Evolutionary conservation across 2,329 filamentous ascomycete species (phyloP).

Genomic region (Emmonsiellopsis sp.): DNA sequence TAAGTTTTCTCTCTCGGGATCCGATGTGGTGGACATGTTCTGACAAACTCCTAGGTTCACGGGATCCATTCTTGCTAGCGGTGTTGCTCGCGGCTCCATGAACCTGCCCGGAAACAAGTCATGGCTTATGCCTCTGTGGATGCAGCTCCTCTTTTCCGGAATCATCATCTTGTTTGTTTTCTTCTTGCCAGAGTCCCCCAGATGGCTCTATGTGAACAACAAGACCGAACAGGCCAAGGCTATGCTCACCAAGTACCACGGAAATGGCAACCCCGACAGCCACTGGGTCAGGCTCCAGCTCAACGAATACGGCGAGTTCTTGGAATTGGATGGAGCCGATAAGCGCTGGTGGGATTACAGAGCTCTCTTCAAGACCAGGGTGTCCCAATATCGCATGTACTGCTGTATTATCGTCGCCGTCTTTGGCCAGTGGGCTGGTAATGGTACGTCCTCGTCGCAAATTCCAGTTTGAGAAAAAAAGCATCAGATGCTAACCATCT

Average conservation of each 20-base stretch:
- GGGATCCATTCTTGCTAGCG: conserved; percentile 46
- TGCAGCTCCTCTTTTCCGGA: conserved; percentile 39
- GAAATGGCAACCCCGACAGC: conserved; percentile 34
- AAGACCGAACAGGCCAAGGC: conserved; percentile 50
- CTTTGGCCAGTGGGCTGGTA: conserved; percentile 40
- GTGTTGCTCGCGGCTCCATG: conserved; percentile 43
- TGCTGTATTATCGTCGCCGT: conserved; percentile 42
- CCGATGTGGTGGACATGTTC: background rate
- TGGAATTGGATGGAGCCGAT: conserved; percentile 31
- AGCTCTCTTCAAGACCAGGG: conserved; percentile 42
- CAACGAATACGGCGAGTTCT: conserved; percentile 23
- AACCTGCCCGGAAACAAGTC: conserved; percentile 33
- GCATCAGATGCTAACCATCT: conserved; percentile 4
- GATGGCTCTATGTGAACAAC: conserved; percentile 53
- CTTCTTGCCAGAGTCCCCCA: conserved; percentile 53
- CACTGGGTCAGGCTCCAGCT: conserved; percentile 24
- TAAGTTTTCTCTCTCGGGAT: conserved; percentile 21
- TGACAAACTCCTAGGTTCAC: conserved; percentile 13
- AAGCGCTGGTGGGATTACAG: conserved; percentile 55
- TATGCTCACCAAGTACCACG: conserved; percentile 52
- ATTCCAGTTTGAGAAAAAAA: background rate
- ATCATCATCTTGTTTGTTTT: conserved; percentile 43
- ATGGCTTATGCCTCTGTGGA: conserved; percentile 52
- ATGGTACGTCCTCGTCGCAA: conserved; percentile 3
- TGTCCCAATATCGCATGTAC: conserved; percentile 42